A percentile compares a stretch with the other conserved stretches of the same genome.
Evolutionary conservation across 2,329 filamentous ascomycete species (phyloP).

Genomic region (Claviceps pusilla): DNA sequence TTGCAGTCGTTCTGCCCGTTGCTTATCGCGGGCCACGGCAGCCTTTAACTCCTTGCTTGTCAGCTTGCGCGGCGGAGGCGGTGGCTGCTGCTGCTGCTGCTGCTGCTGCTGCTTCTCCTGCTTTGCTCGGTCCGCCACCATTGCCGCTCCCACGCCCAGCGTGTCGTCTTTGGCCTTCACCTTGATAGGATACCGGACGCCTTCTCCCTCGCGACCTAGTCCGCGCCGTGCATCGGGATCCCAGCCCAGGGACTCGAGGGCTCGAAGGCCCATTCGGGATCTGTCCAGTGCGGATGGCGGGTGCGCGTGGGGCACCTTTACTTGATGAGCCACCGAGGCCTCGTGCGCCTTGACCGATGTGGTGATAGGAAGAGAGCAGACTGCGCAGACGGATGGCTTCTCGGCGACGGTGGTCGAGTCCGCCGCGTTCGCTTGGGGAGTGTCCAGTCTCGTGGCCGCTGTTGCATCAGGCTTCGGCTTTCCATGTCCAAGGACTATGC

Average conservation of each 20-base stretch:
- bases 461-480: constrained; percentile 5
- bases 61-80: constrained; percentile 29
- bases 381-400: constrained; percentile 15
- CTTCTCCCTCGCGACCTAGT: constrained; percentile 55
- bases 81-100: constrained; percentile 12
- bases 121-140: constrained; percentile 13
- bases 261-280: constrained; percentile 51
- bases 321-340: constrained; percentile 54
- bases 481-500: constrained; percentile 43
- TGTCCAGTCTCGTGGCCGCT: constrained; percentile 8
- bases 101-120: constrained; percentile 24
- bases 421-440: background rate
- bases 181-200: constrained; percentile 64
- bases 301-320: constrained; percentile 52
- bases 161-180: constrained; percentile 57
- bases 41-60: constrained; percentile 38
- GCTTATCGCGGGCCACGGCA: constrained; percentile 33
- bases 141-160: constrained; percentile 50
- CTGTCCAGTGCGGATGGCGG: constrained; percentile 59
- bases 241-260: constrained; percentile 55
- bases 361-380: constrained; percentile 23
- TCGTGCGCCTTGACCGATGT: constrained; percentile 32
- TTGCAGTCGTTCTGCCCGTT: constrained; percentile 46
- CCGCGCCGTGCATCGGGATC: constrained; percentile 59
- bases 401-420: background rate